These are phyloP conservation scores for Picochlorum sp. DNA, from an alignment of 139 green algal species.

Conservation along the genomic window DNA sequence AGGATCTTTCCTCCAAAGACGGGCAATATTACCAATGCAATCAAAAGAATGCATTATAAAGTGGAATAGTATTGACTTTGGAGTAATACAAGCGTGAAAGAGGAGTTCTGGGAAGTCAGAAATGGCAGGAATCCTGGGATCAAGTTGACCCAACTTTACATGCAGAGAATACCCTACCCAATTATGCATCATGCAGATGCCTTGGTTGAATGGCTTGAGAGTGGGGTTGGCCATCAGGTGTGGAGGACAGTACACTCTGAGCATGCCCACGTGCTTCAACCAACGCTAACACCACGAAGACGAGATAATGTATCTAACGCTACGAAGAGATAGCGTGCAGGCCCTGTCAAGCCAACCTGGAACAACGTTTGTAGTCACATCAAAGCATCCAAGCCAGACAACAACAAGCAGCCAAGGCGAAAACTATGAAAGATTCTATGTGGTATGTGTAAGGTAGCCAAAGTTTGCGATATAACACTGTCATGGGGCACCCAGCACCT, in stretches of 20 bases:
- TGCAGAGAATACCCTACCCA: too few relatives aligned
- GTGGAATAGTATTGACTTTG: too few relatives aligned
- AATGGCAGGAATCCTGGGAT: too few relatives aligned
- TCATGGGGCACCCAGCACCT: not conserved
- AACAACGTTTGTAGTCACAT: not conserved
- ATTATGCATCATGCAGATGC: constrained; percentile 4
- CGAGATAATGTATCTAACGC: not conserved
- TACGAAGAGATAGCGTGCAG: constrained; percentile 3
- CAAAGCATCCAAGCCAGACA: constrained; percentile 3
- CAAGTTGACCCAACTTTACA: too few relatives aligned
- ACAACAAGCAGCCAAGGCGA: not conserved
- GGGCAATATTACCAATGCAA: too few relatives aligned
- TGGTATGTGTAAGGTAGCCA: constrained; percentile 3
- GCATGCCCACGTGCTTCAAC: not conserved
- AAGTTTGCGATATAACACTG: constrained; percentile 6
- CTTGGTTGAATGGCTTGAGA: constrained; percentile 5
- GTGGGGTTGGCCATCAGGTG: constrained; percentile 1
- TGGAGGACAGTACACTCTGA: constrained; percentile 2
- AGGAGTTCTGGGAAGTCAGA: too few relatives aligned
- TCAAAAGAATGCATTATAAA: too few relatives aligned
- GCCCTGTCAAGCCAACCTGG: not conserved
- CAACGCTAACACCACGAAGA: not conserved
- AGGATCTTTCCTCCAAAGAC: too few relatives aligned
- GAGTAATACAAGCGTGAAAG: too few relatives aligned
- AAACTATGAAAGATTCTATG: constrained; percentile 2